These are phyloP conservation scores for Linaria vulgaris DNA, from an alignment of 257 asterid genomes.

Conservation along the genomic window DNA sequence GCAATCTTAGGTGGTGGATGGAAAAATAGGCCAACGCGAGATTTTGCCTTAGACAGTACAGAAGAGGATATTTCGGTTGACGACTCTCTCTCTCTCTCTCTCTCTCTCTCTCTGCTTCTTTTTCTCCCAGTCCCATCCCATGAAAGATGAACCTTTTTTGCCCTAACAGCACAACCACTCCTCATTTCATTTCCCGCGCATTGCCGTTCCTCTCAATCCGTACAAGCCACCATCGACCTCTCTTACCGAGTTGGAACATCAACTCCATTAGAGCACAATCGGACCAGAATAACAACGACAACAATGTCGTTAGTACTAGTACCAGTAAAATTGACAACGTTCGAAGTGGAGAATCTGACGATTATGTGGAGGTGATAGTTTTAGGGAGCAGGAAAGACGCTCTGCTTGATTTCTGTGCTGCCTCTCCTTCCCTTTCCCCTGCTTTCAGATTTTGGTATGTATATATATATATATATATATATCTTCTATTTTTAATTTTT, in stretches of 20 bases:
- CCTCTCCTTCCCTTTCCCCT: constrained; percentile 63
- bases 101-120: too few relatives aligned
- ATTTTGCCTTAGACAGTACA: too few relatives aligned
- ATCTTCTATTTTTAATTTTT: too few relatives aligned
- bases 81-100: too few relatives aligned
- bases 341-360: constrained; percentile 39
- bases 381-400: constrained; percentile 86
- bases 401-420: constrained; percentile 66
- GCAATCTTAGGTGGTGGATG: too few relatives aligned
- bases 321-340: constrained; percentile 19
- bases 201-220: constrained; percentile 20
- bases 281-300: constrained; percentile 17
- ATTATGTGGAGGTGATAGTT: constrained; percentile 67
- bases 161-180: constrained; percentile 26
- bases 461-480: too few relatives aligned
- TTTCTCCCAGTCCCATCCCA: too few relatives aligned
- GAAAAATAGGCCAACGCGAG: too few relatives aligned
- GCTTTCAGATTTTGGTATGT: constrained; percentile 75
- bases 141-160: constrained; percentile 29
- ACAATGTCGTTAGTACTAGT: not conserved
- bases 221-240: constrained; percentile 20
- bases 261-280: constrained; percentile 26
- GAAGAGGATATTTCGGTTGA: too few relatives aligned
- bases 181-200: constrained; percentile 19
- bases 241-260: constrained; percentile 26